A percentile compares a stretch with the other conserved stretches of the same genome.
phyloP scores from a whole-genome alignment of 352 stramenopile species.

The Phytophthora aleatoria region DNA sequence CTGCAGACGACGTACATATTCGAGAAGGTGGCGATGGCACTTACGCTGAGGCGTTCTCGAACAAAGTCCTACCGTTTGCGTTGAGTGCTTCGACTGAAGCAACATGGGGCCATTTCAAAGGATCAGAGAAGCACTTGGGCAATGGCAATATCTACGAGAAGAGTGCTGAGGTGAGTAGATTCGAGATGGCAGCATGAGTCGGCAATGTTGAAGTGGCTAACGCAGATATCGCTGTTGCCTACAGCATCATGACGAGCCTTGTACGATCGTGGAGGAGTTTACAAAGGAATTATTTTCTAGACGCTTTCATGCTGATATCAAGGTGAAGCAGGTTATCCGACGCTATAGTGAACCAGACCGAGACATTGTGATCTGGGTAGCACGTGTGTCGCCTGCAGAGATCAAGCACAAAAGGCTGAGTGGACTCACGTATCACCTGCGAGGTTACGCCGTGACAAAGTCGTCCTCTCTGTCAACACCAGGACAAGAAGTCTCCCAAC shows the following conservation, averaged over 20 bases:
- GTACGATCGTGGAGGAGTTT: conserved; percentile 62
- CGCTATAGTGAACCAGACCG: conserved; percentile 58
- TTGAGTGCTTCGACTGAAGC: conserved; percentile 13
- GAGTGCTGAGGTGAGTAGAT: too few species aligned
- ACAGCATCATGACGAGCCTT: conserved; percentile 36
- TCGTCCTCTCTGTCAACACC: conserved; percentile 28
- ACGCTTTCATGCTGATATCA: conserved; percentile 48
- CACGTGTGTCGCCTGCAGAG: conserved; percentile 51
- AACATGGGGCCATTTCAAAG: conserved; percentile 37
- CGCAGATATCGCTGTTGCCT: neutral
- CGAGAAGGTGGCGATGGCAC: conserved; percentile 14
- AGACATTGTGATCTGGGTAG: conserved; percentile 63
- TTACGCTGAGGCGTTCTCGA: conserved; percentile 29
- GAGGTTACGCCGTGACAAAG: conserved; percentile 62
- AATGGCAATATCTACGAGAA: conserved; percentile 35
- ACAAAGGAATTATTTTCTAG: conserved; percentile 36
- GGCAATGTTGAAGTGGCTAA: too few species aligned
- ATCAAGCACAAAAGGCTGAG: conserved; percentile 50
- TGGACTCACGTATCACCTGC: conserved; percentile 45
- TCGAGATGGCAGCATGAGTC: conserved; percentile 12
- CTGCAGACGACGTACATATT: conserved; percentile 26
- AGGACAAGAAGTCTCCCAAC: too few species aligned
- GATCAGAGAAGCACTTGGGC: conserved; percentile 31
- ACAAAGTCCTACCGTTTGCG: conserved; percentile 31
- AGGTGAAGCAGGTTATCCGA: conserved; percentile 58